Evolutionary conservation across 768 basidiomycete species (phyloP), one percentile per base, ranked within the genome.

Genomic region (Macrolepiota dolichaula): DNA sequence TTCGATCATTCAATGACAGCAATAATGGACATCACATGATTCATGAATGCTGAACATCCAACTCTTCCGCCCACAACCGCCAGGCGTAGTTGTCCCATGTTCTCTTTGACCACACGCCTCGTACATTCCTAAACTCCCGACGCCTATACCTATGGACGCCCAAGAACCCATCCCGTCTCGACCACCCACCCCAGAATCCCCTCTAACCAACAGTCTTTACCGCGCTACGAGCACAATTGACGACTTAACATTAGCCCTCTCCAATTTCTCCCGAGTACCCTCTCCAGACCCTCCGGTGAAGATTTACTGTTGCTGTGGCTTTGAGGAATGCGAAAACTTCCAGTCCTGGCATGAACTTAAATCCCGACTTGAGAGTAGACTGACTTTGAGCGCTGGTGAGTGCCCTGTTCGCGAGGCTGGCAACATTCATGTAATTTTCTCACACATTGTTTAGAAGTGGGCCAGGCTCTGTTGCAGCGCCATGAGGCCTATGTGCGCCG

Each of bases 381-480:
- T 97, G 63, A 84, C 88, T 59, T 79, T 96, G 58, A 93, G 93
- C 71, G 94, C 92, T 68, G 93, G 94, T 95, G 68, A 68, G 89
- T 79, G 36, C 29, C 4, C 40, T n/a, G 27, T 53, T 59, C 36
- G 42, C 19, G 24, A 10, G 38, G 37, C 50, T 51, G 40, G n/a
- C 29, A 1, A n/a, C 47, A 46, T 11, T 12, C 61, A 44, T 46
- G 63, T 46, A 35, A 50, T 22, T 40, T 49, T 32, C 49, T 37
- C 38, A 52, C 52, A 49, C 13, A 32, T 5, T 37, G 17, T 19
- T 1, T 65, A 94, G 94, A 96, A 80, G 88, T 96, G 29, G 94
- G 94, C 12, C 92, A 94, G 72, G 94, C 95, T 3, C 74, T 97
- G 51, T 73, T 97, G 51, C 86, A 91, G 68, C 79, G 88, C 62